Evolutionary conservation across 352 stramenopile species (phyloP), one percentile per base, ranked within the genome.

Genomic region (Thraustochytrium sp.): DNA sequence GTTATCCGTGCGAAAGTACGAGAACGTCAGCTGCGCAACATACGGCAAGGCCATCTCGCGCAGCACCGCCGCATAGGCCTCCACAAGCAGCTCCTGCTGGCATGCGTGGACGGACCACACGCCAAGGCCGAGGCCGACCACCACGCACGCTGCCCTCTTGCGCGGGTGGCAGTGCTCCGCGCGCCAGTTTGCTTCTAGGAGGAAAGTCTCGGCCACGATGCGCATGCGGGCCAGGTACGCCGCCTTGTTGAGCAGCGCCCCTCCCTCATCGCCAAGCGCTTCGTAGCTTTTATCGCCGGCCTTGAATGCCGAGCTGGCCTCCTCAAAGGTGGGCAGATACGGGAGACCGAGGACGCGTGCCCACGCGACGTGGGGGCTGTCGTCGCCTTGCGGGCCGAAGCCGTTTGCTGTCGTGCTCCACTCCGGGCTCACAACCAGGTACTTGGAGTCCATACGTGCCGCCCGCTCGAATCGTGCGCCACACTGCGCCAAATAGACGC

Each of bases 301-400:
- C 21, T 68, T 68, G 16, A 49, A 23, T 23, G 31, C 18, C 59
- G 13, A 23, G 21, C n/a, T 68, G 59, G 13, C 65, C 16, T 77
- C 65, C 16, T 77, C 65, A 36, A 62, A 77, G 18, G 65, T 77
- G 0, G 65, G 65, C 13, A 77, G 64, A 75, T 77, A 26, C 29
- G 42, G 1, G n/a, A 77, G 9, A 11, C 65, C 65, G 42, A 64
- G 64, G 13, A 77, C 8, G 11, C 64, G 38, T 5, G 16, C 11
- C 65, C 65, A 77, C 1, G 42, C 42, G 26, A 62, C 13, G 37
- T 11, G 46, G 18, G 42, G 36, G 34, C 8, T 64, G 46, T 61
- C 1, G 8, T 23, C 16, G 36, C 46, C 2, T 1, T 23, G 18
- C 16, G 42, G 11, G 13, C 65, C 65, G 42, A 64, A 77, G 5